Base-by-base conservation (phyloP, 2,329 filamentous ascomycete species). In the Metarhizium humberi region DNA sequence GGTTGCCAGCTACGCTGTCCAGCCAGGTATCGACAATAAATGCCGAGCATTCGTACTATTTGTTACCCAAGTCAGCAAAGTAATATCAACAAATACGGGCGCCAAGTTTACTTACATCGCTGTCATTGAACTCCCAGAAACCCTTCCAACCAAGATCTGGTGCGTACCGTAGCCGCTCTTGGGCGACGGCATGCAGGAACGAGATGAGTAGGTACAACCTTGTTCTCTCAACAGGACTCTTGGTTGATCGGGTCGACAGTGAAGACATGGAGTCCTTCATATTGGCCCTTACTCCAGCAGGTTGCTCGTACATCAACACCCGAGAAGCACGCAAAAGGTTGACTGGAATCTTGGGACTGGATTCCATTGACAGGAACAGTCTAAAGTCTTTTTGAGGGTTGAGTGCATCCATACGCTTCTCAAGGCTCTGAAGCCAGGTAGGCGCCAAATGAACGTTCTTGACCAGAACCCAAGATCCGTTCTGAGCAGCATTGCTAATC, bases 51-150 rank as follows among this genome's bases (percentile, higher is more conserved):
- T 99, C 92, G 72, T 97, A 97, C 88, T 94, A 54, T 47, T 42
- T 34, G 6, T 34, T 34, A 18, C 29, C 11, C n/a, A n/a, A 10
- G 20, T 56, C 36, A 56, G 55, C 29, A 49, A 32, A 60, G 25
- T 59, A 53, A 60, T 55, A 50, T 56, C 57, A 48, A 46, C 48
- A 11, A 16, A 40, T 16, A 2, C 11, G 5, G 34, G 25, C 36
- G 5, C n/a, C 85, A 46, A 11, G 36, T 6, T 18, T 43, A 58
- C 89, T 88, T 82, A 95, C 90, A 73, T 99, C 94, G 63, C 92
- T 95, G 72, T 99, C 95, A 69, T 99, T 99, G 72, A 99, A 99
- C 73, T 99, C 95, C 94, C 95, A 99, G 79, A 96, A 96, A 54
- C 91, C 90, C 76, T 95, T 96, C 94, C 94, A 99, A 58, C 94